A percentile compares a stretch with the other conserved stretches of the same genome.
phyloP scores from a whole-genome alignment of 805 yeast genomes.

The Zygoascus ofunaensis region DNA sequence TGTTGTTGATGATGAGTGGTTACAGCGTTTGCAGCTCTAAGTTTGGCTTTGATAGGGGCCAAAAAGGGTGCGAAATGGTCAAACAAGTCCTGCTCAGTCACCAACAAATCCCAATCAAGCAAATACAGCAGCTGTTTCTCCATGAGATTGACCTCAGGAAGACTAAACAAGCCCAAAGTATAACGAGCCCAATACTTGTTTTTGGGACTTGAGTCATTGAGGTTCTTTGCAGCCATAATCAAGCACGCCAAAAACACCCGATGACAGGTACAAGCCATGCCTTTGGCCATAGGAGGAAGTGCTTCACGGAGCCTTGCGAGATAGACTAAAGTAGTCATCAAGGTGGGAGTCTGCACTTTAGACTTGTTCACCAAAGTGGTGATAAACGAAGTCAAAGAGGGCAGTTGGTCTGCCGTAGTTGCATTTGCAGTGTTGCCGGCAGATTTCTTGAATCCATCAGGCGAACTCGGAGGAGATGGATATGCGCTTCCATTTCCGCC shows the following conservation, averaged over 20 bases:
- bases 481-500: conserved; percentile 1
- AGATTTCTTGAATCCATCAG: conserved; percentile 5
- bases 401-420: conserved; percentile 13
- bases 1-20: not conserved
- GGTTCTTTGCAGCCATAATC: conserved; percentile 82
- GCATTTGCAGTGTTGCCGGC: not conserved
- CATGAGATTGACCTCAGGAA: conserved; percentile 78
- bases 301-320: conserved; percentile 65
- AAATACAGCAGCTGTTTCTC: conserved; percentile 80
- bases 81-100: conserved; percentile 61
- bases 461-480: conserved; percentile 11
- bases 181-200: conserved; percentile 95
- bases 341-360: conserved; percentile 88
- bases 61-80: conserved; percentile 67
- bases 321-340: conserved; percentile 86
- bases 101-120: conserved; percentile 76
- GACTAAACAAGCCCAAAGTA: conserved; percentile 72
- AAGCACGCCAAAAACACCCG: conserved; percentile 84
- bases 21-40: conserved; percentile 16
- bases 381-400: conserved; percentile 45
- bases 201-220: conserved; percentile 90
- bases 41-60: conserved; percentile 54
- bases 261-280: conserved; percentile 85
- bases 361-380: conserved; percentile 64
- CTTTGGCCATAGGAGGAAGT: conserved; percentile 80